Base-by-base conservation (phyloP, 2,329 filamentous ascomycete genomes). In the Zymoseptoria tritici region DNA sequence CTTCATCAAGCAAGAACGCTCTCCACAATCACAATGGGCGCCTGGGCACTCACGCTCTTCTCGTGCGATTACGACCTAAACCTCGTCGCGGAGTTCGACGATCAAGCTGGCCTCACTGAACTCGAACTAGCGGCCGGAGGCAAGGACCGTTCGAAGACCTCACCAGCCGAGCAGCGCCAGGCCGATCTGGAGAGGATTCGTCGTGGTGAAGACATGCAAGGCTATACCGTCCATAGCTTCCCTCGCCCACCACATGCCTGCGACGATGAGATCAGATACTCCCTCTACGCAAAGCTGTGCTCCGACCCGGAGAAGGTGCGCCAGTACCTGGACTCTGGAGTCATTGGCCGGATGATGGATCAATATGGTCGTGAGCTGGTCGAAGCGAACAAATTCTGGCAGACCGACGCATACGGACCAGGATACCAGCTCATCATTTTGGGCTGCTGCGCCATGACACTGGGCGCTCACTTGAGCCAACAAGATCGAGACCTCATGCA, bases 371-470 rank as follows among this genome's bases (percentile, higher is more conserved):
- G 36, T 6, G 36, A 42, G 36, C 5, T 42, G 36, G 1, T 42
- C 3, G 36, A 42, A 42, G 36, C 36, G 4, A 42, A 42, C 36
- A 6, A 42, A 2, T 42, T 16, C 36, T 42, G 36, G 36, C 2
- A 42, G 36, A 6, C 51, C 9, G 56, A 57, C n/a, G 19, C 13
- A 4, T 57, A 58, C 26, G 57, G 57, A 3, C 57, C 57, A 2
- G 57, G 52, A 1, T 60, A 63, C 56, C 26, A 58, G 7, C 20
- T 60, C 20, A 54, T 60, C 2, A 42, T 63, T 20, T 36, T 64
- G 3, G 58, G 56, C 11, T 61, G 57, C 8, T 59, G 54, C 26
- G 58, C 61, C 9, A 63, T 63, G 60, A 42, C 58, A 8, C 13
- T 57, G 24, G 56, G 56, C 20, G 56, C 56, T n/a, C 22, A 16